Base-by-base conservation (phyloP, 164 flowering plant genomes). In the Magnolia changhungtana region DNA sequence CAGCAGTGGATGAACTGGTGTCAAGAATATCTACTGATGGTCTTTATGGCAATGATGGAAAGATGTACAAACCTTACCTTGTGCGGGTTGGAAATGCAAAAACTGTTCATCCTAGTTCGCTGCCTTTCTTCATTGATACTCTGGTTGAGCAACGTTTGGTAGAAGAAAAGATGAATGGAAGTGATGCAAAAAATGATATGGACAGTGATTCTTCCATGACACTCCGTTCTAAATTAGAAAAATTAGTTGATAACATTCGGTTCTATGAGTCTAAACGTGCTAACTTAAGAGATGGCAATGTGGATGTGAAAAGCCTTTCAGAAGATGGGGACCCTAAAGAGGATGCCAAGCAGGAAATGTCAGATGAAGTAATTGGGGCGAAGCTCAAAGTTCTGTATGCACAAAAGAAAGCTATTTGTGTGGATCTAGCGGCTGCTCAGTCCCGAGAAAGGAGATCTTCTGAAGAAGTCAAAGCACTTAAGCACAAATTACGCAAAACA, bases 1-100 rank as follows among this genome's bases (percentile, higher is more conserved):
- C 99, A 72, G 99, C 99, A 6, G 98, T 94, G 75, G 99, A 94
- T 89, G 98, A 94, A 82, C 81, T 96, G 78, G 94, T 93, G 21
- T 86, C 97, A 78, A 90, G 98, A 82, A 89, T 96, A 80, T 85
- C 91, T 21, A 84, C 78, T 51, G 88, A 84, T 73, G 99, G 99
- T 18, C 90, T 96, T 71, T 89, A 89, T 86, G 95, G 89, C 7
- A 82, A 85, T 78, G 88, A 94, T 85, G 98, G 98, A 77, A 78
- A 80, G 75, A 88, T 79, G 84, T 93, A 87, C 81, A 89, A 86
- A 80, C 99, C 99, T 61, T 94, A 90, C 83, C 84, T 96, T 76
- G 99, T 94, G 8, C 85, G 98, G 82, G 97, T 94, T 82, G 99
- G 99, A 83, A 92, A 93, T 88, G 86, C 88, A 52, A 92, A 89